Percentiles rank a stretch among this genome's conserved stretches.
Conservation (phyloP, 495 filamentous ascomycete species). For the Aspergillus saccharolyticus region DNA sequence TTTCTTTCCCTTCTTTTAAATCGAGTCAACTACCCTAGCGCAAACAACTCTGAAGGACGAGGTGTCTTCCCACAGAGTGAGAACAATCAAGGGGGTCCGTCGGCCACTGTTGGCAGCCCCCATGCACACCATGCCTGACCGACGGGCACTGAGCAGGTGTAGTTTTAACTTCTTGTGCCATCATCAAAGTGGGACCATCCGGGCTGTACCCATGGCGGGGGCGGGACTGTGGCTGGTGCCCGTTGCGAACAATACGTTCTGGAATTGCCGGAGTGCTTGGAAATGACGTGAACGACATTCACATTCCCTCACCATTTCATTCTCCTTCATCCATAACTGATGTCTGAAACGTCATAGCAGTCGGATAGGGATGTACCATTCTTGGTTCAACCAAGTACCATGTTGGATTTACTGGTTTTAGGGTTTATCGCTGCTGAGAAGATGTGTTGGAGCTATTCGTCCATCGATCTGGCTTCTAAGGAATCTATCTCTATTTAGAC, state of each 20-base stretch:
- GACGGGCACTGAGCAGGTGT: neutral
- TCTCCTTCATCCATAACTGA: neutral
- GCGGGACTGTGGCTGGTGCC: conserved; percentile 1
- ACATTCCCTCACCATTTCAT: neutral
- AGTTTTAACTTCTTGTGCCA: neutral
- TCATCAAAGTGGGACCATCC: neutral
- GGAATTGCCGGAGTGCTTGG: neutral
- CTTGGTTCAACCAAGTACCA: neutral
- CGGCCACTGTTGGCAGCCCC: neutral
- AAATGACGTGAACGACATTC: conserved; percentile 5
- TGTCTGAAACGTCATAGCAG: neutral
- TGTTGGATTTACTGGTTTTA: too few relatives aligned
- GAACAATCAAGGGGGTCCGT: neutral
- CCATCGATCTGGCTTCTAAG: neutral
- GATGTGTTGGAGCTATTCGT: neutral
- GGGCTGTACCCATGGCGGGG: neutral
- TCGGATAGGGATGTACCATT: neutral
- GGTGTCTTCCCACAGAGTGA: neutral
- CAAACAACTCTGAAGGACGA: neutral
- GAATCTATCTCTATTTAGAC: neutral
- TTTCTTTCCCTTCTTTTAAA: neutral
- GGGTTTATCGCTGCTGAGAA: neutral
- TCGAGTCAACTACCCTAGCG: neutral
- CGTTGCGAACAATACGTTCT: neutral
- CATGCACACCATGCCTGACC: neutral